Evolutionary conservation across 352 stramenopile genomes (phyloP), one percentile per base, ranked within the genome.

Genomic region (Phytophthora capsici): DNA sequence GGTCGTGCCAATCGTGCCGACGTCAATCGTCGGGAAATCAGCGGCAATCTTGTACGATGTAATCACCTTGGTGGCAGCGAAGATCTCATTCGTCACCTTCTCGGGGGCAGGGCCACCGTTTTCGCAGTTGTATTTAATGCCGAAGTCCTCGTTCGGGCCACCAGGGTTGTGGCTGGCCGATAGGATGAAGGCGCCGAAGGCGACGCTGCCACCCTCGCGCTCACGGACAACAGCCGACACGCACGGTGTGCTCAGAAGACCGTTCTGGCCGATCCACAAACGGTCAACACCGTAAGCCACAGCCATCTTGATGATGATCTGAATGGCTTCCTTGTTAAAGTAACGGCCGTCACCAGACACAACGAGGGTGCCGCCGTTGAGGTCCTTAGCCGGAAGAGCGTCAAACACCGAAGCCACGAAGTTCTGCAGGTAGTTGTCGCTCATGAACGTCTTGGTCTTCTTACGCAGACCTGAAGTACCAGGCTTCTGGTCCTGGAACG

Each of bases 371-470:
- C 96, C 96, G 45, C 97, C 91, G 20, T 95, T 90, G 22, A 99
- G 57, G 66, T 99, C 92, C 47, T 93, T 96, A 10, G 92, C 91
- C 25, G 96, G 97, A 38, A 99, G 84, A 38, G 97, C 93, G 52
- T 99, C 95, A 58, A 99, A 99, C 5, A 96, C 96, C 30, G 93
- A 84, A 84, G 99, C 97, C 45, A 99, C 95, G 78, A 97, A 96
- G 82, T 99, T 99, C 77, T 99, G 86, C 25, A 99, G 85, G 82
- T 99, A 99, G 74, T 99, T 91, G 58, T 92, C 78, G 44, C 95
- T 88, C 94, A 98, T 99, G 82, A 99, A 99, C 25, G 96, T 90
- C 75, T 98, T 98, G 4, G 97, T 99, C 88, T 99, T 99, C 85
- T 99, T 99, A 57, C 98, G 88, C 32, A 99, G 80, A 45, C 98